Base-by-base conservation (phyloP, 192 early-diverging fungal genomes). In the Coemansia sp. region DNA sequence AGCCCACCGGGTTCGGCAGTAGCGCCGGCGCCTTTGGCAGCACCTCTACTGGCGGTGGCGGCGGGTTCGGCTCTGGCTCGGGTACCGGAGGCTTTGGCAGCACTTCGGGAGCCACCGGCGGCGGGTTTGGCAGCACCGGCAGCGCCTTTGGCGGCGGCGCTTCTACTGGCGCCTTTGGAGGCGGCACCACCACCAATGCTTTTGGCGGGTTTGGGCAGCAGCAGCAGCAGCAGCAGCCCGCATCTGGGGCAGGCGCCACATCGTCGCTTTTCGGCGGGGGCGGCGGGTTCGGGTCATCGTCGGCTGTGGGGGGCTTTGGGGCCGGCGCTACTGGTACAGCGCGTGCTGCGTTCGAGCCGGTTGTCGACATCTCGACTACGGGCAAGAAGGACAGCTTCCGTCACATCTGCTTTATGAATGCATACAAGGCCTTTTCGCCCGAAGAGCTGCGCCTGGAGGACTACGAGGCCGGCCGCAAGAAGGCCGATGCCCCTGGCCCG, bases 391-490 rank as follows among this genome's bases (percentile, higher is more conserved):
- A 88, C 34, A 68, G 83, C 18, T 90, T 88, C 62, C 86, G 88
- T 35, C 81, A 84, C 46, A 90, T 96, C 51, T 85, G 87, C 37
- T 91, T 92, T 24, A 96, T 95, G 94, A 87, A 88, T 10, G 87
- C 83, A 16, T 99, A 99, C 67, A 88, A 86, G 59, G 87, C 83
- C 26, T 95, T 79, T 69, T 96, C 92, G 18, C 86, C 89, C 39
- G 95, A 98, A 82, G 95, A 98, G 77, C 87, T 98, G 43, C 85
- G 94, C 18, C 65, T 92, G 3, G 88, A 93, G 83, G 96, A 98
- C 71, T 98, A 98, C 62, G 71, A 82, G 55, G 86, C 90, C 63
- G 88, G 88, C 16, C 92, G 94, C 55, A 95, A 94, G 66, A 82
- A 73, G 59, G 38, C 63, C 14, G 62, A 65, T 24, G 66, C 70